phyloP scores from a whole-genome alignment of 345 rosid species.

The Hevea brasiliensis region DNA sequence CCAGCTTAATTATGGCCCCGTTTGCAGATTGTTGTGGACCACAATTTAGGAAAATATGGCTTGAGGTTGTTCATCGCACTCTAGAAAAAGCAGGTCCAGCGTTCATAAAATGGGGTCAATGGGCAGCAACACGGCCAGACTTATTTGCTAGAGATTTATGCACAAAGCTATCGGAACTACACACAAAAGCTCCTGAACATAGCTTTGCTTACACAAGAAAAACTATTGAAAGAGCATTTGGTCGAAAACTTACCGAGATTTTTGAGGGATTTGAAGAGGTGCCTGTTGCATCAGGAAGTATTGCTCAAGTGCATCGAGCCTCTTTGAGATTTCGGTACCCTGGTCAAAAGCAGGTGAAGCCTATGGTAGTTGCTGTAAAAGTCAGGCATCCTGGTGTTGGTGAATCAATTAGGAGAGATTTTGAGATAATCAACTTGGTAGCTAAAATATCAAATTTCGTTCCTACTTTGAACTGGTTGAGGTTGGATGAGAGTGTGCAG shows the following conservation, averaged over 20 bases:
- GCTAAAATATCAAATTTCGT: conserved; percentile 65
- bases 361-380: conserved; percentile 86
- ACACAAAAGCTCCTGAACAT: conserved; percentile 86
- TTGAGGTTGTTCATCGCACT: conserved; percentile 68
- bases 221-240: conserved; percentile 84
- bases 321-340: conserved; percentile 72
- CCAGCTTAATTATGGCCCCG: conserved; percentile 76
- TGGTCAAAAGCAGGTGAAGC: conserved; percentile 61
- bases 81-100: conserved; percentile 95
- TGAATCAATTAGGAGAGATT: conserved; percentile 86
- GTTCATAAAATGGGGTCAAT: conserved; percentile 97
- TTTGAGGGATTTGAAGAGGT: conserved; percentile 84
- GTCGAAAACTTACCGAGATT: conserved; percentile 79
- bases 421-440: conserved; percentile 66
- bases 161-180: conserved; percentile 85
- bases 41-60: conserved; percentile 59
- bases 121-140: conserved; percentile 99
- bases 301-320: conserved; percentile 97
- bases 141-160: conserved; percentile 87
- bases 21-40: conserved; percentile 61
- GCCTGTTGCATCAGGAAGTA: conserved; percentile 98
- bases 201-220: conserved; percentile 79
- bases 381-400: conserved; percentile 99
- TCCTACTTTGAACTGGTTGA: conserved; percentile 89
- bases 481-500: conserved; percentile 93